Evolutionary conservation across 2,329 filamentous ascomycete species (phyloP), one percentile per base, ranked within the genome.

Genomic region (Tolypocladium sp.): DNA sequence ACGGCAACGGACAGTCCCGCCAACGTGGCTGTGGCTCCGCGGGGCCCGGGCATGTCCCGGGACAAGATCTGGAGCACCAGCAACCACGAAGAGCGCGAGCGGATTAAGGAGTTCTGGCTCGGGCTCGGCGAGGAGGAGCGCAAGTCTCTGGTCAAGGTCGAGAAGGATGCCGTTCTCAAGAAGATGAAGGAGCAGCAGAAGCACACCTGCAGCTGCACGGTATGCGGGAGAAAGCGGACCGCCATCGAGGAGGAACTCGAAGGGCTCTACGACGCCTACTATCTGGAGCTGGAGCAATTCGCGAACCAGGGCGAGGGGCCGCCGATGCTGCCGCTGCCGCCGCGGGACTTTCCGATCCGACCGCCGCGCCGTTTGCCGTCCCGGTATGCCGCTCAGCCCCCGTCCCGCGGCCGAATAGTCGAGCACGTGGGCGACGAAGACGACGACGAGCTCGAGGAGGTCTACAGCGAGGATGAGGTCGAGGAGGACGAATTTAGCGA

Each of bases 121-220:
- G 92, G 92, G 20, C 76, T 99, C 51, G 91, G 91, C 65, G 94
- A 99, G 73, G 91, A 96, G 42, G 92, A 97, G 72, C 90, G 94
- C 67, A 94, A 96, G 72, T 94, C 91, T 20, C 79, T 99, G 54
- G 92, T 99, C 70, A 97, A 97, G 75, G 93, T 99, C 37, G 94
- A 99, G 76, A 99, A 99, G 77, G 93, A 99, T 74, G 93, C 94
- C 9, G 94, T 99, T 0, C 78, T 99, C 59, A 92, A 91, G 70
- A 99, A 99, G 80, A 99, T 99, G 94, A 99, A 99, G 80, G 94
- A 99, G 74, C 94, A 99, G 74, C 94, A 99, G 74, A 97, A 97
- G 75, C 92, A 97, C 73, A 97, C 93, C 2, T 99, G 94, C 79
- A 97, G 92, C 73, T 99, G 94, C 75, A 95, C 92, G 5, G 93